phyloP scores from a whole-genome alignment of 2,329 filamentous ascomycete species.

The Harringtonia lauricola region DNA sequence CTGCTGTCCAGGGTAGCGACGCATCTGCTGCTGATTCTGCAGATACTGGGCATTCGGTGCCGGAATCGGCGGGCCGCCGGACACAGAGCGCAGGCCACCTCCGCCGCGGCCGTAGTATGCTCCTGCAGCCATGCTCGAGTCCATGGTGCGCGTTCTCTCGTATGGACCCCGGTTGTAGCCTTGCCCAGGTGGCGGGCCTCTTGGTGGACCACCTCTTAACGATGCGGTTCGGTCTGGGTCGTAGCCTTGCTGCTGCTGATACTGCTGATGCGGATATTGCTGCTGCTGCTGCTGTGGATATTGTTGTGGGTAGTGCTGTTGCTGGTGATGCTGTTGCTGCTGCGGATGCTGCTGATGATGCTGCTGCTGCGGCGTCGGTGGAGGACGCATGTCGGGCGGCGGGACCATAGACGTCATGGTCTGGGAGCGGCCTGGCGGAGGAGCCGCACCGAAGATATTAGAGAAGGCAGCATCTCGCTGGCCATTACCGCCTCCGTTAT shows the following conservation, averaged over 20 bases:
- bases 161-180: constrained; percentile 23
- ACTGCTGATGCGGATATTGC: constrained; percentile 30
- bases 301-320: not conserved
- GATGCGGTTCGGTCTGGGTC: constrained; percentile 54
- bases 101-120: constrained; percentile 35
- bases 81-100: constrained; percentile 38
- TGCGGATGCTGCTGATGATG: constrained; percentile 6
- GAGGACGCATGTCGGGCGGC: constrained; percentile 40
- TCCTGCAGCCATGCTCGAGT: constrained; percentile 25
- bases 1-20: constrained; percentile 30
- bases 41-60: constrained; percentile 34
- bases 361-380: constrained; percentile 21
- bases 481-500: constrained; percentile 35
- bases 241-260: constrained; percentile 5
- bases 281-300: constrained; percentile 22
- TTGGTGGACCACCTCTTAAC: constrained; percentile 53
- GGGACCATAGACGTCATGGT: constrained; percentile 79
- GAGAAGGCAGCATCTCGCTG: constrained; percentile 93
- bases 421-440: constrained; percentile 80
- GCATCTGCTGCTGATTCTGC: constrained; percentile 35
- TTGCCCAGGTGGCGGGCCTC: constrained; percentile 30
- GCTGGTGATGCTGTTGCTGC: constrained; percentile 1
- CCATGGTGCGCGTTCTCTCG: constrained; percentile 29
- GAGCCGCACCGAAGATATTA: constrained; percentile 85
- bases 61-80: constrained; percentile 33